Evolutionary conservation across 352 stramenopile genomes (phyloP).

Genomic region (Stramenopiles sp.): DNA sequence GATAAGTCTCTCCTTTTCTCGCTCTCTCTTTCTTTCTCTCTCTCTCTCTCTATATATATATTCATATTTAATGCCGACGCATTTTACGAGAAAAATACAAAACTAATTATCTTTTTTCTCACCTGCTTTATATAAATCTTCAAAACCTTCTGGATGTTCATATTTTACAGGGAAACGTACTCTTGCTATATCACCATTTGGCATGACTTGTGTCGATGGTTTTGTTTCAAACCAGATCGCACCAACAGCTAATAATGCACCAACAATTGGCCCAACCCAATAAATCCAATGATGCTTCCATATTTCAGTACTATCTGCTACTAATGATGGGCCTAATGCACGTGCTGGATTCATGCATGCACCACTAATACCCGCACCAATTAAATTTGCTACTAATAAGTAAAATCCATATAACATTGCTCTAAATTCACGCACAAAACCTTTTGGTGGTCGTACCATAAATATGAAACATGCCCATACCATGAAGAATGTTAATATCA

Average conservation of each 20-base stretch:
- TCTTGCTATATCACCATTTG: background rate
- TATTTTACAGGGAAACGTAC: background rate
- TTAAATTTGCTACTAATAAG: background rate
- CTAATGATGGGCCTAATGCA: background rate
- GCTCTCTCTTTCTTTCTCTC: no score
- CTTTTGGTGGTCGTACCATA: slow-evolving; percentile 1
- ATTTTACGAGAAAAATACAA: no score
- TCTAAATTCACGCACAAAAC: slow-evolving; percentile 5
- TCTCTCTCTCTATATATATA: no score
- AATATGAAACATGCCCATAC: slow-evolving; percentile 8
- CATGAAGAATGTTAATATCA: slow-evolving; percentile 4
- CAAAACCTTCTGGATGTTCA: background rate
- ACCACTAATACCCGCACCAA: slow-evolving; percentile 1
- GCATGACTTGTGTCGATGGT: background rate
- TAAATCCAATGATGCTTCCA: slow-evolving; percentile 3
- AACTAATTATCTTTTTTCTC: background rate
- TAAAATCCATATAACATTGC: background rate
- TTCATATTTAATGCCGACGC: no score
- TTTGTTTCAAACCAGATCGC: background rate
- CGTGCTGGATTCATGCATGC: slow-evolving; percentile 7
- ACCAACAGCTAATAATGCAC: background rate
- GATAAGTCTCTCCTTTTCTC: no score
- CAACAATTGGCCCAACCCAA: background rate
- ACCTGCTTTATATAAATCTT: background rate
- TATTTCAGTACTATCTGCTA: background rate